A percentile compares a stretch with the other conserved stretches of the same genome.
phyloP scores from a whole-genome alignment of 257 asterid species.

The Solanum rostratum region DNA sequence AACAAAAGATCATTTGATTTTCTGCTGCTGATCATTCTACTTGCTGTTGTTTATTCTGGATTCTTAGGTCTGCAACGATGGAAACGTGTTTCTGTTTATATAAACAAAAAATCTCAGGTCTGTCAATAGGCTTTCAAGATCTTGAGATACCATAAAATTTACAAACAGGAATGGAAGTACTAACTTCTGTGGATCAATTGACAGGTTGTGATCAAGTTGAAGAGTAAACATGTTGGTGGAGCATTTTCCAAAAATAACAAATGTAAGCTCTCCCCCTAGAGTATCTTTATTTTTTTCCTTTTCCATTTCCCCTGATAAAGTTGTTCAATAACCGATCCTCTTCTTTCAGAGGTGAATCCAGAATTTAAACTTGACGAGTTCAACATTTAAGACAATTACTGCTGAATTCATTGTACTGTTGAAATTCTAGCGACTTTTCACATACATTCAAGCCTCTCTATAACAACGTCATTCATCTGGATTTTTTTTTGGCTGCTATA shows the following conservation, averaged over 20 bases:
- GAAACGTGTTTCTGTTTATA: conserved; percentile 54
- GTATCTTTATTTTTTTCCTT: neutral
- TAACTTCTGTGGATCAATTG: neutral
- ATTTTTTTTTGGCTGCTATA: neutral
- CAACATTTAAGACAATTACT: neutral
- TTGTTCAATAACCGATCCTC: neutral
- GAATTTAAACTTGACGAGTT: neutral
- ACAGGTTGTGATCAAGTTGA: conserved; percentile 54
- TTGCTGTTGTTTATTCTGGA: neutral
- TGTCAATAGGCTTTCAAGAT: neutral
- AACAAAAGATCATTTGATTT: neutral
- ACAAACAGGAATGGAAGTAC: neutral
- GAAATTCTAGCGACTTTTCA: neutral
- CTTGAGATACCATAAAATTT: neutral
- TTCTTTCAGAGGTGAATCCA: neutral
- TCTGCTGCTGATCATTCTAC: neutral
- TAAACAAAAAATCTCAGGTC: conserved; percentile 63
- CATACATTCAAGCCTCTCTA: neutral
- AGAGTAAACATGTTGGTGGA: conserved; percentile 71
- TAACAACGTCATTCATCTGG: neutral
- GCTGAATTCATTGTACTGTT: neutral
- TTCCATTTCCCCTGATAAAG: neutral
- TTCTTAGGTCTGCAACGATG: conserved; percentile 52
- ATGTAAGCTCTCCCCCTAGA: conserved; percentile 33
- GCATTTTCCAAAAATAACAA: conserved; percentile 68